Base-by-base conservation (phyloP, 179 eudicot genomes). In the Heliamphora pulchella region DNA sequence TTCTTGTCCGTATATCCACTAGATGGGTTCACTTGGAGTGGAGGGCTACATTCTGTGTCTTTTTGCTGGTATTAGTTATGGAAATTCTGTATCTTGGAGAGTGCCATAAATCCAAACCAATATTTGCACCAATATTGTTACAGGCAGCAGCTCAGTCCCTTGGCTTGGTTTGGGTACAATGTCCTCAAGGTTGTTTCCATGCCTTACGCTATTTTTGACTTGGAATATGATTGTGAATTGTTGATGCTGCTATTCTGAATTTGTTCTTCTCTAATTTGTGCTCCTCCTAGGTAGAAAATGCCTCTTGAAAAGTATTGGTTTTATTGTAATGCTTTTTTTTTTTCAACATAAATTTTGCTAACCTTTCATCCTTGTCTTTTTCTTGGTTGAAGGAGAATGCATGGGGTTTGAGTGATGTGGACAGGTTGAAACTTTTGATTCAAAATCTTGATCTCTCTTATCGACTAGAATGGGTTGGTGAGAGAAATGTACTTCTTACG, bases 401-500 rank as follows among this genome's bases (percentile, higher is more conserved):
- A 46, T 83, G 80, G 62, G 81, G 70, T 59, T 79, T 77, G 11
- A 83, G 84, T 80, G 97, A 90, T 78, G 79, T 78, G 82, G 97
- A 93, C 77, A 82, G 86, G 80, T 81, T 89, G 84, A 90, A 86
- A 83, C 80, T 86, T 70, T 83, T 91, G 89, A 87, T 91, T 80
- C 96, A 88, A 54, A 90, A 91, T 85, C 91, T 95, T 65, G 98
- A 95, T 80, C 89, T 95, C 70, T 95, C 95, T 53, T 93, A 95
- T 83, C 86, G 89, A 68, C 86, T 95, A 43, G 93, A 89, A 82
- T 95, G 98, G 98, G 89, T 84, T 75, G 93, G 91, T 55, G 87
- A 89, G 68, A 92, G 91, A 74, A 89, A 89, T 85, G 89, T 93
- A 48, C 84, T 84, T 31, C 94, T 95, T 57, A 69, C 79, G 48